A percentile compares a stretch with the other conserved stretches of the same genome.
phyloP scores from a whole-genome alignment of 805 yeast genomes.

The Candida boidinii region DNA sequence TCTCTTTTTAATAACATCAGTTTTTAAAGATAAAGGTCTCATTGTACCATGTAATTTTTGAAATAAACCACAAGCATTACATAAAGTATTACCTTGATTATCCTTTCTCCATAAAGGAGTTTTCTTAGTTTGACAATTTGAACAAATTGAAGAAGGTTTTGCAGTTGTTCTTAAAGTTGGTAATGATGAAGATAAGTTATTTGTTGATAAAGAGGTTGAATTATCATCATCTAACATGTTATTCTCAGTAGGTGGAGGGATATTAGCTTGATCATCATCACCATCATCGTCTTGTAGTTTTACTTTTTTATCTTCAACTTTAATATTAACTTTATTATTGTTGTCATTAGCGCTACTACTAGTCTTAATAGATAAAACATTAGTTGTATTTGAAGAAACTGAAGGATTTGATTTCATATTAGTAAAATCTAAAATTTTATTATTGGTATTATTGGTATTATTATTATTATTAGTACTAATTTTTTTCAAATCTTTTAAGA shows the following conservation, averaged over 20 bases:
- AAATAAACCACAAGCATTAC: constrained; percentile 59
- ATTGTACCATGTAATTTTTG: constrained; percentile 54
- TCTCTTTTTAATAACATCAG: constrained; percentile 51
- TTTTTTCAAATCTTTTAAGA: constrained; percentile 10
- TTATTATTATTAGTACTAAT: no score
- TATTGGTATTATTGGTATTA: constrained; percentile 4
- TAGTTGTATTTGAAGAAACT: constrained; percentile 14
- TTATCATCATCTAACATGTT: no score
- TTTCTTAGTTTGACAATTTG: constrained; percentile 49
- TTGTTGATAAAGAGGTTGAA: not conserved
- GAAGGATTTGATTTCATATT: constrained; percentile 15
- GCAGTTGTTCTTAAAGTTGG: not conserved
- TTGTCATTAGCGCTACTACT: not conserved
- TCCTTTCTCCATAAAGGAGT: constrained; percentile 60
- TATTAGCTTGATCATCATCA: constrained; percentile 2
- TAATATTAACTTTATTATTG: not conserved
- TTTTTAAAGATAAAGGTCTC: constrained; percentile 48
- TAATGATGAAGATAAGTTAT: not conserved
- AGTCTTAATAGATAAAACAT: constrained; percentile 9
- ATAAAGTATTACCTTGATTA: constrained; percentile 48
- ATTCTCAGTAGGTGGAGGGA: not conserved
- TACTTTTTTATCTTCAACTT: not conserved
- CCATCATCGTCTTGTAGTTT: no score
- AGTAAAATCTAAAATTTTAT: constrained; percentile 3
- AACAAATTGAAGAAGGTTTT: constrained; percentile 30